Evolutionary conservation across 2,329 filamentous ascomycete genomes (phyloP), one percentile per base, ranked within the genome.

Genomic region (Aspergillus sp.): DNA sequence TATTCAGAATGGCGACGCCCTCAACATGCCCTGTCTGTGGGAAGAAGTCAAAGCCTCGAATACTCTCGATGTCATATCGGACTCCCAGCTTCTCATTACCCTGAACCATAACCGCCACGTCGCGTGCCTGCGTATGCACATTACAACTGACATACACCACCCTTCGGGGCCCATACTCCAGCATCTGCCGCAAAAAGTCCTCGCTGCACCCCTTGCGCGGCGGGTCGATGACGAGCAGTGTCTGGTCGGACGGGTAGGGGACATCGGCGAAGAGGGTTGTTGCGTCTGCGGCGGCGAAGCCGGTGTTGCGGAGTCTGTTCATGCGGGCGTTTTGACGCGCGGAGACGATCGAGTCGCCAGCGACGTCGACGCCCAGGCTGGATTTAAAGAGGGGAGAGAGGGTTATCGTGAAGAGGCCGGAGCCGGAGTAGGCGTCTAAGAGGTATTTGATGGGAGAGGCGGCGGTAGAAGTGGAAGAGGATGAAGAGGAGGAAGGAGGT

Each of bases 141-240:
- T 99, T 99, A 72, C 95, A 99, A 74, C 91, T 96, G 46, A 99
- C 94, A 75, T 99, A 99, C 4, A 97, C 87, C 11, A 99, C 87
- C 62, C 95, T 84, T 66, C 84, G 84, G 0, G 95, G 94, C 0
- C 85, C 90, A 71, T 91, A 97, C 6, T 81, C 78, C 57, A 97
- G 80, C 71, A 99, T 78, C 80, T 99, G 95, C 17, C 82, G 78
- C 47, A 99, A 79, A 76, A 99, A 99, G 66, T 86, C 86, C 52
- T 88, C 87, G 70, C 97, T 94, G 74, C 95, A 98, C 9, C 95
- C 95, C 77, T 98, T 99, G 48, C 95, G 86, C 7, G 95, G 93
- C n/a, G 95, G 95, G 74, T 99, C 95, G 60, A 99, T 89, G 64
- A 99, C 90, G n/a, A 98, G 91, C 43, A 92, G 90, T 0, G 94